Conservation (phyloP, 768 basidiomycete genomes). For the Mycena kentingensis region DNA sequence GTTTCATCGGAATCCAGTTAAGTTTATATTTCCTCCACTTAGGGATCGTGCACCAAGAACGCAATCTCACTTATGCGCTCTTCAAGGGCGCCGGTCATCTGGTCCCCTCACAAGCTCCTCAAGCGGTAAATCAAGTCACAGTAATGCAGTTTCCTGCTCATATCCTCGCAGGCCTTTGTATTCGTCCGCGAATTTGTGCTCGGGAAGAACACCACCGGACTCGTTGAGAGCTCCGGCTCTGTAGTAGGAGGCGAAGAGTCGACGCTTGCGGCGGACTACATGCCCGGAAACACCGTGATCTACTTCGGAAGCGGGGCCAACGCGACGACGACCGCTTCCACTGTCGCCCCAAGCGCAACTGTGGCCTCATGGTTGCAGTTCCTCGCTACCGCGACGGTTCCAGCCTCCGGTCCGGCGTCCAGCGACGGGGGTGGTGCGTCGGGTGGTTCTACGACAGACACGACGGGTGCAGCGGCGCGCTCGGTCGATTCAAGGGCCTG, state of each 20-base stretch:
- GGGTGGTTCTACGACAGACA: no score
- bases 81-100: conserved; percentile 22
- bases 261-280: conserved; percentile 35
- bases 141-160: neutral
- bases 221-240: conserved; percentile 34
- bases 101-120: conserved; percentile 18
- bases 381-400: conserved; percentile 29
- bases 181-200: conserved; percentile 52
- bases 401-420: neutral
- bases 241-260: conserved; percentile 50
- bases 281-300: conserved; percentile 45
- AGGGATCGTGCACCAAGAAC: conserved; percentile 56
- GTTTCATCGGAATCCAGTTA: neutral
- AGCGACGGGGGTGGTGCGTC: neutral
- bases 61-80: conserved; percentile 39
- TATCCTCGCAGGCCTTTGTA: conserved; percentile 38
- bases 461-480: no score
- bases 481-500: no score
- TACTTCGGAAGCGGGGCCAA: conserved; percentile 39
- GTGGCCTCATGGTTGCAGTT: conserved; percentile 36
- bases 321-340: conserved; percentile 37
- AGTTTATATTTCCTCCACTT: neutral
- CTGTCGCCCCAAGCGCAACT: conserved; percentile 38
- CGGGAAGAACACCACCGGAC: conserved; percentile 48
- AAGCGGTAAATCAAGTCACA: conserved; percentile 6